These are phyloP conservation scores for Fusarium mangiferae DNA, from an alignment of 2,329 filamentous ascomycete species.

Conservation along the genomic window DNA sequence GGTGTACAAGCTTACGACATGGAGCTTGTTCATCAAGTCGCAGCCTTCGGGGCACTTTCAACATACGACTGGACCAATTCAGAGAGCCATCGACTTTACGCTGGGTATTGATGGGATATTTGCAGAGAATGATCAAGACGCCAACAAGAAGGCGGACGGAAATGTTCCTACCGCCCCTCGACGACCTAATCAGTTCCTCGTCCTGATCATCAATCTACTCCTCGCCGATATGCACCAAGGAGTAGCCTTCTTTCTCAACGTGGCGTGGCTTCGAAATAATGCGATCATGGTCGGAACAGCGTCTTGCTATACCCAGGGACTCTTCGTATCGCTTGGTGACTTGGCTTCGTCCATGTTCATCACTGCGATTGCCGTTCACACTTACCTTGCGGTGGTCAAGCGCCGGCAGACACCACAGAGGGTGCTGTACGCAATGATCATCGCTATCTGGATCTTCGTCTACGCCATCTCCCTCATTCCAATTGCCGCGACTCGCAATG, in stretches of 20 bases:
- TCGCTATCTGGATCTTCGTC: constrained; percentile 66
- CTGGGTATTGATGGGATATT: constrained; percentile 52
- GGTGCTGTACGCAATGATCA: constrained; percentile 61
- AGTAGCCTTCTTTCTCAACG: constrained; percentile 71
- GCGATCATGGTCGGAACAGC: constrained; percentile 63
- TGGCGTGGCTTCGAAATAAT: constrained; percentile 65
- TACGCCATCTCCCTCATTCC: constrained; percentile 67
- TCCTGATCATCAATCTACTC: constrained; percentile 76
- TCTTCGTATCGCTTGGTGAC: constrained; percentile 74
- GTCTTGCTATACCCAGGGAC: constrained; percentile 73
- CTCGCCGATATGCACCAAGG: constrained; percentile 75
- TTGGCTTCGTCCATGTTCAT: constrained; percentile 75
- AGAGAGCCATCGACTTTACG: constrained; percentile 47
- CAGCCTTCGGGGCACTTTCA: constrained; percentile 9
- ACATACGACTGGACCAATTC: constrained; percentile 21
- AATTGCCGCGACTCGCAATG: constrained; percentile 55
- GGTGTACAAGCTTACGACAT: constrained; percentile 46
- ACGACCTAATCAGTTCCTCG: constrained; percentile 72
- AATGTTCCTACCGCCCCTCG: constrained; percentile 32
- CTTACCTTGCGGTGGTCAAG: constrained; percentile 70
- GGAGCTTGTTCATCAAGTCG: constrained; percentile 41
- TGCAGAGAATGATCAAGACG: constrained; percentile 11
- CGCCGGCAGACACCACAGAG: constrained; percentile 62
- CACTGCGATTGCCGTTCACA: constrained; percentile 72
- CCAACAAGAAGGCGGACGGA: background rate